A percentile compares a stretch with the other conserved stretches of the same genome.
These are phyloP conservation scores for Diaporthe vexans DNA, from an alignment of 2,329 filamentous ascomycete genomes.

Conservation along the genomic window DNA sequence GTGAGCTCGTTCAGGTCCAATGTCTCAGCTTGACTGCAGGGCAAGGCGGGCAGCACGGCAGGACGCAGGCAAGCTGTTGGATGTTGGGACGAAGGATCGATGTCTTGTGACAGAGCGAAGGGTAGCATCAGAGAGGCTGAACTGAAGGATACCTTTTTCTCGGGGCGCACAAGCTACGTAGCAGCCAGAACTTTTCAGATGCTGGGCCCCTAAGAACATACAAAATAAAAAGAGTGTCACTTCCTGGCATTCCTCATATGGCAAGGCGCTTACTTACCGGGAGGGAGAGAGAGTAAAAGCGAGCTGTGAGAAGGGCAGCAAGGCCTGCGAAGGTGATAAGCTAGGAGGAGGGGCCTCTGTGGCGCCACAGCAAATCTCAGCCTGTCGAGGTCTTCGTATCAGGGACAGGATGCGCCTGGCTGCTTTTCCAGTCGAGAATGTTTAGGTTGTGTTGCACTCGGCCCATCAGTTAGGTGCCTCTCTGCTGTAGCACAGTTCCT, in stretches of 20 bases:
- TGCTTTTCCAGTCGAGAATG: slow-evolving; percentile 17
- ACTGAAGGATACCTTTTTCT: background rate
- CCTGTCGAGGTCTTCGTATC: slow-evolving; percentile 30
- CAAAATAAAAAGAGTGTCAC: background rate
- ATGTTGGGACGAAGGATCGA: slow-evolving; percentile 10
- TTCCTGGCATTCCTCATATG: too few species aligned
- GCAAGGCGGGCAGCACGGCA: background rate
- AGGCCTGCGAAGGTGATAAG: slow-evolving; percentile 19
- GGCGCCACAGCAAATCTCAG: slow-evolving; percentile 28
- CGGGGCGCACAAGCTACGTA: slow-evolving; percentile 16
- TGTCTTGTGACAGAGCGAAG: slow-evolving; percentile 22
- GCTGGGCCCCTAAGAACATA: too few species aligned
- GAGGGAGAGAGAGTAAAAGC: too few species aligned
- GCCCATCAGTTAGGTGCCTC: too few species aligned
- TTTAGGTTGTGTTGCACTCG: slow-evolving; percentile 18
- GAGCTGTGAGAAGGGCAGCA: too few species aligned
- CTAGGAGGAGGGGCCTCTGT: background rate
- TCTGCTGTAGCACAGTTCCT: background rate
- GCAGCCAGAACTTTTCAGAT: background rate
- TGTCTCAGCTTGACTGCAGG: slow-evolving; percentile 21
- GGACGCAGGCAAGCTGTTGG: background rate
- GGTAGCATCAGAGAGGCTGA: slow-evolving; percentile 21
- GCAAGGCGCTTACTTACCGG: too few species aligned
- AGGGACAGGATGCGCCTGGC: slow-evolving; percentile 18
- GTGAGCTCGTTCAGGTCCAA: background rate